phyloP scores from a whole-genome alignment of 257 asterid species.

The Solanum piurae region DNA sequence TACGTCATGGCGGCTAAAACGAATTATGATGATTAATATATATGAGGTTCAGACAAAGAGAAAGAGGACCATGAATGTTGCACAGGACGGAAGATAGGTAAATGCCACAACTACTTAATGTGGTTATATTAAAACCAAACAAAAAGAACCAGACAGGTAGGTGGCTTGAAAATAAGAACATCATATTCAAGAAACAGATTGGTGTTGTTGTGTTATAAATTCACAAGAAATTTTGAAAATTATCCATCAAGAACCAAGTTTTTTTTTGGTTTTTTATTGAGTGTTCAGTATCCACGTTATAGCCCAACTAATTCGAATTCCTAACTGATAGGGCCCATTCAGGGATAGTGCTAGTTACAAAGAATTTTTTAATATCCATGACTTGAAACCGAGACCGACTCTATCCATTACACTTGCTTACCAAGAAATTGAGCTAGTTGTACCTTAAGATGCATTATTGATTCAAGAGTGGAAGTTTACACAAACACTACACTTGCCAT shows the following conservation, averaged over 20 bases:
- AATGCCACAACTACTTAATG: neutral
- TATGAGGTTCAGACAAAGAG: neutral
- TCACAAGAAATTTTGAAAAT: neutral
- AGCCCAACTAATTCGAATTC: too few species aligned
- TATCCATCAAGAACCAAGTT: neutral
- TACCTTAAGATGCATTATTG: neutral
- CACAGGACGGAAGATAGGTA: neutral
- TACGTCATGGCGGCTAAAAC: neutral
- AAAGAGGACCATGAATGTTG: neutral
- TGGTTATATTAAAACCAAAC: neutral
- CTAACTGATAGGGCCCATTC: too few species aligned
- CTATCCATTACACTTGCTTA: too few species aligned
- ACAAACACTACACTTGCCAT: neutral
- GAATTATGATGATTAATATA: neutral
- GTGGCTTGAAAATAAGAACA: neutral
- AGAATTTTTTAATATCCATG: too few species aligned
- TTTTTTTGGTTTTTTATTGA: too few species aligned
- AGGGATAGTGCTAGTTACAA: too few species aligned
- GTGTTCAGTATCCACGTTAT: too few species aligned
- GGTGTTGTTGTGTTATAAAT: neutral
- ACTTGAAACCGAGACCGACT: too few species aligned
- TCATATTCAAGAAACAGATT: neutral
- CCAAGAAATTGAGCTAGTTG: neutral
- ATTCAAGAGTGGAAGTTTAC: neutral
- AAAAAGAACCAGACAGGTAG: neutral